Percentiles rank a stretch among this genome's conserved stretches.
Evolutionary conservation across 108 stramenopile genomes (phyloP).

Genomic region (Skeletonema costatum): DNA sequence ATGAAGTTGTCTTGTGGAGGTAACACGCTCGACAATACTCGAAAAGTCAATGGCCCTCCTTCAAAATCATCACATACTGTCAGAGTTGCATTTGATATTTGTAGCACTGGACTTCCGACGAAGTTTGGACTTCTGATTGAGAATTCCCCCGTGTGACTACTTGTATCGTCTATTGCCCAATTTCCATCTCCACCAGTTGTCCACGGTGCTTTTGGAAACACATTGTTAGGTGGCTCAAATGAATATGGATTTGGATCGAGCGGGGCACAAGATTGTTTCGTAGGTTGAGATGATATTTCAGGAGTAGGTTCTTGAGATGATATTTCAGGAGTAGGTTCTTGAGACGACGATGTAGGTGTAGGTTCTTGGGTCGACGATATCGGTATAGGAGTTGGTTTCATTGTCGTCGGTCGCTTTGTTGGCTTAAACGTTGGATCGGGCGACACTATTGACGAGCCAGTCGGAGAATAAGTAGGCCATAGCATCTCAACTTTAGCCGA

Average conservation of each 20-base stretch:
- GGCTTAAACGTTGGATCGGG: neutral
- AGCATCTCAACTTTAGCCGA: neutral
- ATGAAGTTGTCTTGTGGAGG: slow-evolving; percentile 36
- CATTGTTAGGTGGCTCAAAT: neutral
- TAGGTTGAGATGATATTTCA: neutral
- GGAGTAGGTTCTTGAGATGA: neutral
- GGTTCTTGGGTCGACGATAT: neutral
- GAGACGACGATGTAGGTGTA: neutral
- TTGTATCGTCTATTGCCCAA: slow-evolving; percentile 3
- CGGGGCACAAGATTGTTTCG: neutral
- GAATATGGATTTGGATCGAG: slow-evolving; percentile 6
- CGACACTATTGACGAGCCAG: neutral
- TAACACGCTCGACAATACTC: slow-evolving; percentile 6
- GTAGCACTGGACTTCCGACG: neutral
- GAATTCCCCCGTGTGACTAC: neutral
- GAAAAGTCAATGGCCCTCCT: slow-evolving; percentile 2
- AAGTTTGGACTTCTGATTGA: slow-evolving; percentile 32
- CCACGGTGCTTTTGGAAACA: slow-evolving; percentile 17
- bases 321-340: neutral
- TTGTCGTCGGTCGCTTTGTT: neutral
- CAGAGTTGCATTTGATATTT: slow-evolving; percentile 11
- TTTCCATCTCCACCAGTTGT: slow-evolving; percentile 13
- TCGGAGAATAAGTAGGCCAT: neutral
- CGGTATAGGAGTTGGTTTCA: neutral
- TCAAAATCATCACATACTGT: slow-evolving; percentile 11